Evolutionary conservation across 2,329 filamentous ascomycete genomes (phyloP).

Genomic region (Aspergillus sp.): DNA sequence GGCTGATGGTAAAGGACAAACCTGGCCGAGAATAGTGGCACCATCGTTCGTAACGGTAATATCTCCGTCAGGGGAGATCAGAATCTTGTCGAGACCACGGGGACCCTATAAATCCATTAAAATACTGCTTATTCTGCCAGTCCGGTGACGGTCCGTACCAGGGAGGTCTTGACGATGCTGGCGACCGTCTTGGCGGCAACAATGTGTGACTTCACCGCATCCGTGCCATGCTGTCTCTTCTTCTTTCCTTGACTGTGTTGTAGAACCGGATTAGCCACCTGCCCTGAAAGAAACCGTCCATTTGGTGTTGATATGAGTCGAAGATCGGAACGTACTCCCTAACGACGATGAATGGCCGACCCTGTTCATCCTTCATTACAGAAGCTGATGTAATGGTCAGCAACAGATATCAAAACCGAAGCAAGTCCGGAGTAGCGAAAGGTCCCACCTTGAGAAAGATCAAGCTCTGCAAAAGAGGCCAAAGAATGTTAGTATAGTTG

Average conservation of each 20-base stretch:
- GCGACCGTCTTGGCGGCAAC: constrained; percentile 93
- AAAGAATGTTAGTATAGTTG: constrained; percentile 28
- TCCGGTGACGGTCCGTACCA: constrained; percentile 53
- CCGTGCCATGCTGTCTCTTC: constrained; percentile 93
- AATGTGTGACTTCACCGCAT: constrained; percentile 98
- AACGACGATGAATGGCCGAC: constrained; percentile 95
- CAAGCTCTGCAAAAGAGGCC: constrained; percentile 42
- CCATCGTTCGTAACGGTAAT: constrained; percentile 99
- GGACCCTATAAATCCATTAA: constrained; percentile 61
- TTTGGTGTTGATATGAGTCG: constrained; percentile 3
- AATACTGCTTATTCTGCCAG: constrained; percentile 1
- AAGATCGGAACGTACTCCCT: constrained; percentile 71
- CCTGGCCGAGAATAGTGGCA: constrained; percentile 87
- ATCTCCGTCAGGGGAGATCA: constrained; percentile 97
- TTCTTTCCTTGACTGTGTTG: constrained; percentile 83
- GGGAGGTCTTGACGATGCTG: constrained; percentile 94
- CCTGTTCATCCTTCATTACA: constrained; percentile 95
- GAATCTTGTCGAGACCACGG: constrained; percentile 95
- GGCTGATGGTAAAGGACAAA: constrained; percentile 30
- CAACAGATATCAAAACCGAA: constrained; percentile 4
- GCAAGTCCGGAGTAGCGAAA: neutral
- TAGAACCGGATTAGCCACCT: constrained; percentile 12
- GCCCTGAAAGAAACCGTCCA: neutral
- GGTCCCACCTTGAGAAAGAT: constrained; percentile 49
- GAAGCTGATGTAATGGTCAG: constrained; percentile 52